A percentile compares a stretch with the other conserved stretches of the same genome.
These are phyloP conservation scores for Pleurotus platypus DNA, from an alignment of 768 basidiomycete genomes.

Conservation along the genomic window DNA sequence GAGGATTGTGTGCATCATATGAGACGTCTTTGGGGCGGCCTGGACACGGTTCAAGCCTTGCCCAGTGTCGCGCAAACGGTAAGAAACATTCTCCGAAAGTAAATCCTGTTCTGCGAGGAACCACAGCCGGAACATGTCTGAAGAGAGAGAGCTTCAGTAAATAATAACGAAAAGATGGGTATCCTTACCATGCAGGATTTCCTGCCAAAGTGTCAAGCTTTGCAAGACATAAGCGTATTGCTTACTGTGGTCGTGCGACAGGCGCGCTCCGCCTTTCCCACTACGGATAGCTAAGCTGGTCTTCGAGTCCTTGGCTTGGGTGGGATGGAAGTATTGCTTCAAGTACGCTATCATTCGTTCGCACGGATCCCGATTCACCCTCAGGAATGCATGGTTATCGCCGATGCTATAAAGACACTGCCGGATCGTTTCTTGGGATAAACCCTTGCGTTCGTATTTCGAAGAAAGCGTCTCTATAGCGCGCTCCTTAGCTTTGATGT, in stretches of 20 bases:
- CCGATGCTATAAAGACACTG: slow-evolving; percentile 87
- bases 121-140: slow-evolving; percentile 90
- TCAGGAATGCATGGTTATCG: slow-evolving; percentile 86
- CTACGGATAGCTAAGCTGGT: slow-evolving; percentile 75
- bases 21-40: slow-evolving; percentile 82
- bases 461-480: slow-evolving; percentile 74
- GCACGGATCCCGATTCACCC: slow-evolving; percentile 85
- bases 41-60: slow-evolving; percentile 91
- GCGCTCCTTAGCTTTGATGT: slow-evolving; percentile 81
- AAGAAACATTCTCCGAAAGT: slow-evolving; percentile 68
- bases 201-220: slow-evolving; percentile 83
- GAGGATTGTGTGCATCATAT: slow-evolving; percentile 85
- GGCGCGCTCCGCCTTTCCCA: slow-evolving; percentile 73
- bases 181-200: slow-evolving; percentile 72
- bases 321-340: slow-evolving; percentile 75
- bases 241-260: slow-evolving; percentile 81
- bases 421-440: slow-evolving; percentile 63
- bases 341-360: slow-evolving; percentile 78
- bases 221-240: slow-evolving; percentile 86
- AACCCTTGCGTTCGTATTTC: slow-evolving; percentile 54
- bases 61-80: slow-evolving; percentile 84
- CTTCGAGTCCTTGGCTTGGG: slow-evolving; percentile 60
- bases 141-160: neutral
- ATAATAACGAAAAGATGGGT: slow-evolving; percentile 1
- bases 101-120: slow-evolving; percentile 78